Base-by-base conservation (phyloP, 225 moss, liverwort and hornwort genomes). In the Sphagnum tenellum region DNA sequence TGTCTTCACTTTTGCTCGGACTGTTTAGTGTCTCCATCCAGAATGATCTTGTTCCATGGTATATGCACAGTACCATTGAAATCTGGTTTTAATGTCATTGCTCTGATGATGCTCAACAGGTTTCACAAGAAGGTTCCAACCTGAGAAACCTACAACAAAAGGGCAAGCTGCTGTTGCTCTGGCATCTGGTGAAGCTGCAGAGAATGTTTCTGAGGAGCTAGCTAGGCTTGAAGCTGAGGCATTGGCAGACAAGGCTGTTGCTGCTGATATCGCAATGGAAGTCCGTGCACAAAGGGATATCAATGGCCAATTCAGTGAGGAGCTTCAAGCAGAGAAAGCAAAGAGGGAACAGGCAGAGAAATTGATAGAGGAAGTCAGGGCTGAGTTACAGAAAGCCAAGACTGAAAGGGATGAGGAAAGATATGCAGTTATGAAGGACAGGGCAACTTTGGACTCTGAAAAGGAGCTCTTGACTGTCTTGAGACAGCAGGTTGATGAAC, bases 161-260 rank as follows among this genome's bases (percentile, higher is more conserved):
- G 88, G 77, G 5, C 88, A 91, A 77, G 91, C 84, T 12, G 91
- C 82, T 45, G 85, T 89, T 7, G 91, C 84, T 48, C 88, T 91
- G 46, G 72, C 80, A 5, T 75, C 79, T 59, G 88, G 88, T 11
- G 86, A 89, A 45, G 83, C 78, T 74, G 79, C 88, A 60, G 88
- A 86, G 66, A 67, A 69, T 44, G 84, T 86, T 7, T 78, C 78
- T 66, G 88, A 89, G 64, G 91, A 91, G 56, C 68, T 88, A 29
- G 78, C 86, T 5, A 86, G 91, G 79, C 53, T 86, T 8, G 78
- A 86, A 77, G 91, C 86, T 47, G 86, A 86, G 64, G 76, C 73
- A 63, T 74, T 84, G 71, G 91, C 91, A 56, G 79, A 82, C 4
- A 77, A 86, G 53, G 91, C 86, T 46, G 86, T 89, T 62, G 70